Evolutionary conservation across 345 rosid species (phyloP), one percentile per base, ranked within the genome.

Genomic region (Abelmoschus esculentus): DNA sequence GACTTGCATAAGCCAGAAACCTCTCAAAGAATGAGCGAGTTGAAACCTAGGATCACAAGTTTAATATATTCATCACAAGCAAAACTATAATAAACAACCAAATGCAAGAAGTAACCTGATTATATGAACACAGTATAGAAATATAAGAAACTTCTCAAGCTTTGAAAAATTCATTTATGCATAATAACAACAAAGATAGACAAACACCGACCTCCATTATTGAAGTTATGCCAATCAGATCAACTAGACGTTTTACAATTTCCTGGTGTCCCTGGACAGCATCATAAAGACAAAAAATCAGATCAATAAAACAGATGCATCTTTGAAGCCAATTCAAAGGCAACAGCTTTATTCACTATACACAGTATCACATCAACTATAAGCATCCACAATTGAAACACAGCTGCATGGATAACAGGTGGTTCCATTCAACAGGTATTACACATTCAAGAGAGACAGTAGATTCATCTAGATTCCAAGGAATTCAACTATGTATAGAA

Each of bases 161-260:
- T 22, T 22, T 66, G 67, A 71, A 15, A 40, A 17, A 32, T 42
- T 67, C 44, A 53, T 28, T 38, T 61, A 70, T 1, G 1, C 56
- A 63, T 77, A 74, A 64, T 61, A 77, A 22, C 26, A 59, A 15
- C 17, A 11, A 40, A 40, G 66, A 64, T 26, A 47, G 59, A 61
- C 44, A 72, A 82, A 38, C 14, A 17, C 84, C 67, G 80, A 89
- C 97, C 98, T 93, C 98, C 98, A 93, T 89, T 55, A 93, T 80
- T 54, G 98, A 93, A 28, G 98, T 93, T 64, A 86, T 90, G 73
- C 98, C 97, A 82, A 93, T 86, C 67, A 93, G 85, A 72, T 90
- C 98, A 60, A 93, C 91, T 71, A 93, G 78, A 69, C 72, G 88
- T 74, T 76, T 73, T 66, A 93, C 74, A 78, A 93, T 82, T 72